Percentiles rank a stretch among this genome's conserved stretches.
Conservation (phyloP, 78 protist species). For the Speleostelium caveatum region DNA sequence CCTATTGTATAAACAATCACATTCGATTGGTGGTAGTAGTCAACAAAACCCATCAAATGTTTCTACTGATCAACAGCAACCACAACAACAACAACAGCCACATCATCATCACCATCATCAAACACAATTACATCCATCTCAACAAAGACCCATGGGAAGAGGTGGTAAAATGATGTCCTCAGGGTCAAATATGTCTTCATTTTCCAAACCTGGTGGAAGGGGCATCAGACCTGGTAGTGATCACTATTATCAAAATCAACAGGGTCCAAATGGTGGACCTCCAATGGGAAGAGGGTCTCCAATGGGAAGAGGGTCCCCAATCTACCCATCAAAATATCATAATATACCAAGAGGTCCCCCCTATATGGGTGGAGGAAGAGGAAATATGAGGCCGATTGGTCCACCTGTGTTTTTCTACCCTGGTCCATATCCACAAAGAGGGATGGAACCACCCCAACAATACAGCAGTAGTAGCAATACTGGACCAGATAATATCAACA, state of each 20-base stretch:
- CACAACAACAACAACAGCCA: conserved; percentile 1
- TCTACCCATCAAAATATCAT: not conserved
- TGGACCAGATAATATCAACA: no score
- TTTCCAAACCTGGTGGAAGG: conserved; percentile 1
- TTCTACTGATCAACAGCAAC: not conserved
- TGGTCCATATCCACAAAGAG: not conserved
- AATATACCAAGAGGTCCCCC: no score
- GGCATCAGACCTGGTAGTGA: conserved; percentile 4
- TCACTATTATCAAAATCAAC: no score
- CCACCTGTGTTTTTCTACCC: no score
- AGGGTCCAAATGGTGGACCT: not conserved
- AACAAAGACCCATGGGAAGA: not conserved
- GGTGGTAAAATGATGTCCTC: not conserved
- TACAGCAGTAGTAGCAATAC: not conserved
- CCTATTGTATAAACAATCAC: conserved; percentile 1
- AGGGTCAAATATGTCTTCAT: no score
- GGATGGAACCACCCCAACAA: not conserved
- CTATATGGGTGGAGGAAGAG: no score
- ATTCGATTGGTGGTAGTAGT: not conserved
- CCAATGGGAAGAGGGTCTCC: conserved; percentile 22
- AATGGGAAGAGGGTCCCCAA: not conserved
- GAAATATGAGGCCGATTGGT: no score
- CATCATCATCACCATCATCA: not conserved
- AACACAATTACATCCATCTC: not conserved
- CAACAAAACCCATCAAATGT: not conserved